phyloP scores from a whole-genome alignment of 305 asterid species.

The Fraxinus floribunda region DNA sequence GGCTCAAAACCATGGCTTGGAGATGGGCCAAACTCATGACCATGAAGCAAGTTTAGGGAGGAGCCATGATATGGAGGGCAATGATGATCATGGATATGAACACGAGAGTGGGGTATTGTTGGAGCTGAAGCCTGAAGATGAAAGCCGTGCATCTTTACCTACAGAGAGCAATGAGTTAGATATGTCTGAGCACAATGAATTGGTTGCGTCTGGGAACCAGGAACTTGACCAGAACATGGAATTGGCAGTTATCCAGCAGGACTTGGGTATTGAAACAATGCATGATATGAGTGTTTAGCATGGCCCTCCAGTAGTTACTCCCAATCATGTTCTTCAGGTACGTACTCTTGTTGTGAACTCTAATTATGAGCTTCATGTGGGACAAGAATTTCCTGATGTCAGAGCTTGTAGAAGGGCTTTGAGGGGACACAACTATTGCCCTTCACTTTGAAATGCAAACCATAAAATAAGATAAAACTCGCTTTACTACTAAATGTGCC shows the following conservation, averaged over 20 bases:
- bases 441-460: slow-evolving; percentile 95
- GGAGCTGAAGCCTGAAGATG: slow-evolving; percentile 62
- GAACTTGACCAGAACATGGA: slow-evolving; percentile 79
- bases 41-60: slow-evolving; percentile 45
- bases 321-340: slow-evolving; percentile 69
- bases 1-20: slow-evolving; percentile 52
- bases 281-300: slow-evolving; percentile 53
- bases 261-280: slow-evolving; percentile 50
- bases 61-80: slow-evolving; percentile 37
- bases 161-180: slow-evolving; percentile 49
- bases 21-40: slow-evolving; percentile 47
- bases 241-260: slow-evolving; percentile 60
- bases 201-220: slow-evolving; percentile 50
- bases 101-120: slow-evolving; percentile 44
- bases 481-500: slow-evolving; percentile 93
- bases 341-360: slow-evolving; percentile 58
- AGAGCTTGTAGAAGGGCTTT: slow-evolving; percentile 89
- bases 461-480: slow-evolving; percentile 88
- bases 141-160: slow-evolving; percentile 45
- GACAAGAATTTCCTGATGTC: slow-evolving; percentile 94
- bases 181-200: slow-evolving; percentile 59
- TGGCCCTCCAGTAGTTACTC: slow-evolving; percentile 47
- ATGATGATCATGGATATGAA: slow-evolving; percentile 43
- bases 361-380: slow-evolving; percentile 79
- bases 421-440: slow-evolving; percentile 84